These are phyloP conservation scores for Capsicum rhomboideum DNA, from an alignment of 257 asterid genomes.

Conservation along the genomic window DNA sequence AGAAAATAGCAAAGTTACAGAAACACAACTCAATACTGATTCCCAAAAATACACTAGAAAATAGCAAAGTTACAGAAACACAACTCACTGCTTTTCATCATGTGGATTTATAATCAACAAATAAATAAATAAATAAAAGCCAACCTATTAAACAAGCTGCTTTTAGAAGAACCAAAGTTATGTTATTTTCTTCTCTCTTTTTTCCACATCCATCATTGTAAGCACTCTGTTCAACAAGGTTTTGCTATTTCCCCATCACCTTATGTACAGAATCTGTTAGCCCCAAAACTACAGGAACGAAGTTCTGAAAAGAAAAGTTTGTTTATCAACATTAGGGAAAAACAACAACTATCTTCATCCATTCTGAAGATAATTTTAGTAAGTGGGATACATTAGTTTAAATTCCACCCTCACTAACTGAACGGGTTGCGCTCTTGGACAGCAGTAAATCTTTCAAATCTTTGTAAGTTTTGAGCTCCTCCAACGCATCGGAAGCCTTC, in stretches of 20 bases:
- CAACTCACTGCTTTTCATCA: background rate
- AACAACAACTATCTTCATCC: background rate
- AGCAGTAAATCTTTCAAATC: conserved; percentile 68
- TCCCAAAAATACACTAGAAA: background rate
- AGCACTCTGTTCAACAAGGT: background rate
- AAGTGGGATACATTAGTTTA: conserved; percentile 3
- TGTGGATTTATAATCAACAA: background rate
- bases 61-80: background rate
- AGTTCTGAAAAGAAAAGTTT: background rate
- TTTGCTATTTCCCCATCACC: background rate
- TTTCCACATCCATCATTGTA: background rate
- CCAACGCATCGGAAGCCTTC: conserved; percentile 75
- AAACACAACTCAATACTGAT: background rate
- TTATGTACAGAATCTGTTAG: conserved; percentile 1
- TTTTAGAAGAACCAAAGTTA: background rate
- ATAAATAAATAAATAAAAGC: background rate
- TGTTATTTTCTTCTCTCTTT: background rate
- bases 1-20: background rate
- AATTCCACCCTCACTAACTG: conserved; percentile 17
- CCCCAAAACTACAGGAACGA: background rate
- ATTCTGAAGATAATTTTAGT: background rate
- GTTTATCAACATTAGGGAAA: background rate
- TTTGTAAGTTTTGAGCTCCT: conserved; percentile 72
- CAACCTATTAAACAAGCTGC: background rate
- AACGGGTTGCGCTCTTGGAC: conserved; percentile 49